Evolutionary conservation across 345 rosid genomes (phyloP).

Genomic region (Acer negundo): DNA sequence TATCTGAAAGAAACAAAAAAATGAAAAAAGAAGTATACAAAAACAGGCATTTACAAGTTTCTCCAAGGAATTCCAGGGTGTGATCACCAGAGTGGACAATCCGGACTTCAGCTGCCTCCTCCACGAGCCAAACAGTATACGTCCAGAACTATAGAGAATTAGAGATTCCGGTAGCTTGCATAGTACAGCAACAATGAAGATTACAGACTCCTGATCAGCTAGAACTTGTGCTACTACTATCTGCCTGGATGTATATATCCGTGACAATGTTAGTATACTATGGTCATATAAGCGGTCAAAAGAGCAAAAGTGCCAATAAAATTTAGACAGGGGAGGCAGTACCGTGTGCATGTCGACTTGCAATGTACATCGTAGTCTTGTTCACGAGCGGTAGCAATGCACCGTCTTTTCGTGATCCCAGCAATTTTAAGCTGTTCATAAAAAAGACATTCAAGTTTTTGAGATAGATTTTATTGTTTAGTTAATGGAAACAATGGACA

Average conservation of each 20-base stretch:
- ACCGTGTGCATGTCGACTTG: conserved; percentile 33
- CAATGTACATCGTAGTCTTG: conserved; percentile 66
- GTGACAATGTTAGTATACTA: conserved; percentile 34
- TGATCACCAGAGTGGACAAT: neutral
- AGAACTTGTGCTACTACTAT: conserved; percentile 16
- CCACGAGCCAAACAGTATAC: conserved; percentile 26
- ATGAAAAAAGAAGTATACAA: neutral
- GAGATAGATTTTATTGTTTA: neutral
- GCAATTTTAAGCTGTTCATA: conserved; percentile 59
- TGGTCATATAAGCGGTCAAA: conserved; percentile 23
- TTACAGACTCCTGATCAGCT: conserved; percentile 3
- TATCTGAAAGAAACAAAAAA: neutral
- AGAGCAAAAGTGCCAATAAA: conserved; percentile 27
- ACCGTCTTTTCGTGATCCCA: conserved; percentile 75
- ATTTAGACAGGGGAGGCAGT: conserved; percentile 21
- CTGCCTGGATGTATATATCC: conserved; percentile 35
- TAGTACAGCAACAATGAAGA: neutral
- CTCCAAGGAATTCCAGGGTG: neutral
- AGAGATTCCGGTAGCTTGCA: neutral
- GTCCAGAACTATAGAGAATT: neutral
- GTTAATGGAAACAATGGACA: neutral
- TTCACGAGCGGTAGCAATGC: conserved; percentile 75
- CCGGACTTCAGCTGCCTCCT: neutral
- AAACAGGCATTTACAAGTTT: conserved; percentile 6
- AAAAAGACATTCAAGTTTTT: neutral